These are phyloP conservation scores for Leptodontidium sp. DNA, from an alignment of 2,329 filamentous ascomycete genomes.

Conservation along the genomic window DNA sequence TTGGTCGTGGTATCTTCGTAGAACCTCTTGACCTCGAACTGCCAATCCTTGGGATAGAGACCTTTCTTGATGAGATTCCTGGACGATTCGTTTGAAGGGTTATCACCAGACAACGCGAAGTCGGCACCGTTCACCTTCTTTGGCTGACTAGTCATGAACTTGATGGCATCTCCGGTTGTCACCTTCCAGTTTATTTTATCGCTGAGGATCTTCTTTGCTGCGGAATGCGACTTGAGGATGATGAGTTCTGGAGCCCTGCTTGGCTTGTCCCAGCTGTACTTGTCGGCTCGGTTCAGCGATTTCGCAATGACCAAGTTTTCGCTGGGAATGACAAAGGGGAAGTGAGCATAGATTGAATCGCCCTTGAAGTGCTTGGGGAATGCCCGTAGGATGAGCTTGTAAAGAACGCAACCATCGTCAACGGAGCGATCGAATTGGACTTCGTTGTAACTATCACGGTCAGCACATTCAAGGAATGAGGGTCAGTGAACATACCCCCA, in stretches of 20 bases:
- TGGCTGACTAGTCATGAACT: constrained; percentile 67
- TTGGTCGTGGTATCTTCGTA: constrained; percentile 68
- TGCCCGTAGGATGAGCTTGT: constrained; percentile 81
- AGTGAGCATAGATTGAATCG: constrained; percentile 77
- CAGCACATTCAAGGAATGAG: neutral
- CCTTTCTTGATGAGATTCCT: constrained; percentile 62
- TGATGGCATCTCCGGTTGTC: constrained; percentile 69
- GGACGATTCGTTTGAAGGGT: constrained; percentile 57
- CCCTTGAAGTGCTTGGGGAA: constrained; percentile 82
- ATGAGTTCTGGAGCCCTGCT: constrained; percentile 57
- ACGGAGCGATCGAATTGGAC: constrained; percentile 75
- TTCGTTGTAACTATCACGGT: constrained; percentile 52
- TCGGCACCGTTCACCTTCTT: constrained; percentile 58
- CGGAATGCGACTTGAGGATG: constrained; percentile 67
- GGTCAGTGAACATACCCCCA: constrained; percentile 71
- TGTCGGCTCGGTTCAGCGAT: constrained; percentile 69
- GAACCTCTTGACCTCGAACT: constrained; percentile 69
- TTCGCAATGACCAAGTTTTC: constrained; percentile 78
- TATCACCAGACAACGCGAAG: constrained; percentile 64
- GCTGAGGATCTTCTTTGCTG: constrained; percentile 67
- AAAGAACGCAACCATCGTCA: constrained; percentile 84
- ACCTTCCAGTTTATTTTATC: constrained; percentile 67
- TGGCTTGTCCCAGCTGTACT: constrained; percentile 76
- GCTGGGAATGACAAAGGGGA: constrained; percentile 66
- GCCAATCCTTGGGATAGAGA: constrained; percentile 69